A percentile compares a stretch with the other conserved stretches of the same genome.
Evolutionary conservation across 148 eudicot species (phyloP).

Genomic region (Linanthus parryae): DNA sequence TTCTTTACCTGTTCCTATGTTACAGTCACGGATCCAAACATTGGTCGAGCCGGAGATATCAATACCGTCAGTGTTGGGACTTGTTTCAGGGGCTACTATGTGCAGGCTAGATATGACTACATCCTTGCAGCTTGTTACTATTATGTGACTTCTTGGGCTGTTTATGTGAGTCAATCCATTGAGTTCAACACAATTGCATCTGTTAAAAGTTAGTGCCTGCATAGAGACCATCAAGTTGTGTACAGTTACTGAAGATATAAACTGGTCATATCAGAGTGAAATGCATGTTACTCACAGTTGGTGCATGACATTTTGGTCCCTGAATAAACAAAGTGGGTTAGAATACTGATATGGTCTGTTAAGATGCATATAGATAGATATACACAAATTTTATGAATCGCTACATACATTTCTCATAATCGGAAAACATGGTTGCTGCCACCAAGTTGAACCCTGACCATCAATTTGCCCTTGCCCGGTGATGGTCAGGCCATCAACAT

Average conservation of each 20-base stretch:
- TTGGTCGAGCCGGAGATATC: constrained; percentile 26
- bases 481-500: constrained; percentile 28
- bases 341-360: background rate
- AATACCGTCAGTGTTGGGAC: constrained; percentile 52
- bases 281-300: constrained; percentile 21
- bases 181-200: constrained; percentile 31
- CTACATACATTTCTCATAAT: constrained; percentile 11
- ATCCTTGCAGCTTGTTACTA: constrained; percentile 18
- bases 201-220: constrained; percentile 37
- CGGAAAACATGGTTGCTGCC: constrained; percentile 30
- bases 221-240: background rate
- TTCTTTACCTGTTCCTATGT: constrained; percentile 40
- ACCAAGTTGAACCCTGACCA: constrained; percentile 50
- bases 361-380: background rate
- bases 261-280: background rate
- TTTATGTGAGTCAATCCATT: constrained; percentile 37
- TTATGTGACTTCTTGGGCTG: constrained; percentile 43
- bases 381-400: background rate
- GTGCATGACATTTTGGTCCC: constrained; percentile 28
- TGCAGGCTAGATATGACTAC: constrained; percentile 26
- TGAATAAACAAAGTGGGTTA: constrained; percentile 11
- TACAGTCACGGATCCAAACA: constrained; percentile 20
- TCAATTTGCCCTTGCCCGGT: constrained; percentile 38
- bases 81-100: constrained; percentile 30
- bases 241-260: background rate